Conservation (phyloP, 768 basidiomycete genomes). For the Boletellus ananas region DNA sequence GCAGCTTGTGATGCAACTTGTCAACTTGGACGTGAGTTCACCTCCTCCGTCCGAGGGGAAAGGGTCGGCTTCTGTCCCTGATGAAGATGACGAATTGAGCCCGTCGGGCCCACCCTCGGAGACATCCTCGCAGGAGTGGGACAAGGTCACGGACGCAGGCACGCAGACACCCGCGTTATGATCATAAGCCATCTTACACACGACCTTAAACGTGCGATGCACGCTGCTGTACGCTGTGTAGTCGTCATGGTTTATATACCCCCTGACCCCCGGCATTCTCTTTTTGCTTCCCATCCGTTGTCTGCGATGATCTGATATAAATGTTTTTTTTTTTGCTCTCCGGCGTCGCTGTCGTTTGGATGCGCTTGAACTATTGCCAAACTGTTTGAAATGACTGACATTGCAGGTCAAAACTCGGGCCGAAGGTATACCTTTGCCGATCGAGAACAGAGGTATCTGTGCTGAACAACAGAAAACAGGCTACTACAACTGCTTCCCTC, state of each 20-base stretch:
- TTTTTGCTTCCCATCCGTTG: constrained; percentile 20
- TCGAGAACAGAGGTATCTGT: constrained; percentile 6
- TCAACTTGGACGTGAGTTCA: constrained; percentile 83
- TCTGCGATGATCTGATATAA: constrained; percentile 59
- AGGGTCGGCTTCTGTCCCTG: constrained; percentile 30
- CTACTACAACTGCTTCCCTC: constrained; percentile 78
- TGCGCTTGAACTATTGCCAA: constrained; percentile 12
- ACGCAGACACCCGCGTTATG: constrained; percentile 46
- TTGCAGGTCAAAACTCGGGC: constrained; percentile 60
- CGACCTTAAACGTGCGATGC: constrained; percentile 25
- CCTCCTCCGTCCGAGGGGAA: constrained; percentile 39
- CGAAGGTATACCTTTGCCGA: constrained; percentile 63
- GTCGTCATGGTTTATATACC: constrained; percentile 26
- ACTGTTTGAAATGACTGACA: constrained; percentile 11
- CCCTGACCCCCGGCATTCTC: constrained; percentile 14
- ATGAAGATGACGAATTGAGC: constrained; percentile 54
- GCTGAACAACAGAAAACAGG: constrained; percentile 41
- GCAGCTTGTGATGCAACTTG: constrained; percentile 77
- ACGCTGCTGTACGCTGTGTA: constrained; percentile 32
- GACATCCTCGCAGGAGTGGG: constrained; percentile 89
- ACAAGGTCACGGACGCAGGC: constrained; percentile 76
- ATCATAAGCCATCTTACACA: constrained; percentile 30
- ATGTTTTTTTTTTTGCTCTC: constrained; percentile 35
- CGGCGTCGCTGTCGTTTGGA: constrained; percentile 15
- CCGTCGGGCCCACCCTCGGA: constrained; percentile 77